Percentiles rank a stretch among this genome's conserved stretches.
Evolutionary conservation across 192 early-diverging fungal genomes (phyloP).

Genomic region (Rhizoclosmatium sp.): DNA sequence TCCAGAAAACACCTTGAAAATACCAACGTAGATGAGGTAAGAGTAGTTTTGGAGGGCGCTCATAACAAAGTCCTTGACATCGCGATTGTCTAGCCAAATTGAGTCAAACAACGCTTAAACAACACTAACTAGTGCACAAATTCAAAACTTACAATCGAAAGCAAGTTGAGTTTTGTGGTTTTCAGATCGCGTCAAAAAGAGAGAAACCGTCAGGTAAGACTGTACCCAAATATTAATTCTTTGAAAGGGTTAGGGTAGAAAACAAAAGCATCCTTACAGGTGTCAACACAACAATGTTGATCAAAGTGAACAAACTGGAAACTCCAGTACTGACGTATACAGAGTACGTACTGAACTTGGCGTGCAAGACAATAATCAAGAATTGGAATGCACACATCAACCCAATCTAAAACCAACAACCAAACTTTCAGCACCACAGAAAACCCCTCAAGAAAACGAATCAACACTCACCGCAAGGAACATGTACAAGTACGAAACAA

Average conservation of each 20-base stretch:
- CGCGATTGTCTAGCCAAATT: conserved; percentile 43
- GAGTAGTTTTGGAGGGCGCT: conserved; percentile 72
- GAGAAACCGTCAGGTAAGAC: conserved; percentile 16
- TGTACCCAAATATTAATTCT: not conserved
- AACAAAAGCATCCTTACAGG: conserved; percentile 50
- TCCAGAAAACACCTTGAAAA: conserved; percentile 57
- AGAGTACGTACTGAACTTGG: conserved; percentile 1
- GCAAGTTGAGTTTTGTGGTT: conserved; percentile 44
- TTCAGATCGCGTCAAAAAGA: conserved; percentile 38
- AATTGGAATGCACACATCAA: conserved; percentile 40
- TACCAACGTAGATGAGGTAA: conserved; percentile 63
- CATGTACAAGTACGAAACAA: not conserved
- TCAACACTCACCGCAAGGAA: conserved; percentile 15
- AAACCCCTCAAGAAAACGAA: not conserved
- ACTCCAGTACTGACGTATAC: conserved; percentile 32
- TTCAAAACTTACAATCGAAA: conserved; percentile 21
- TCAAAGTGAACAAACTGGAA: conserved; percentile 56
- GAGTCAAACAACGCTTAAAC: not conserved
- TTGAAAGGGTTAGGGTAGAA: not conserved
- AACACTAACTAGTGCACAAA: conserved; percentile 5
- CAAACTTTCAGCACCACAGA: not conserved
- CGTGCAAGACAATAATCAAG: conserved; percentile 36
- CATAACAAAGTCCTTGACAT: conserved; percentile 66
- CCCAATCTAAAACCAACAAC: conserved; percentile 37
- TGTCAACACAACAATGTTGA: conserved; percentile 63